phyloP scores from a whole-genome alignment of 2,329 filamentous ascomycete genomes.

The Neofusicoccum parvum region DNA sequence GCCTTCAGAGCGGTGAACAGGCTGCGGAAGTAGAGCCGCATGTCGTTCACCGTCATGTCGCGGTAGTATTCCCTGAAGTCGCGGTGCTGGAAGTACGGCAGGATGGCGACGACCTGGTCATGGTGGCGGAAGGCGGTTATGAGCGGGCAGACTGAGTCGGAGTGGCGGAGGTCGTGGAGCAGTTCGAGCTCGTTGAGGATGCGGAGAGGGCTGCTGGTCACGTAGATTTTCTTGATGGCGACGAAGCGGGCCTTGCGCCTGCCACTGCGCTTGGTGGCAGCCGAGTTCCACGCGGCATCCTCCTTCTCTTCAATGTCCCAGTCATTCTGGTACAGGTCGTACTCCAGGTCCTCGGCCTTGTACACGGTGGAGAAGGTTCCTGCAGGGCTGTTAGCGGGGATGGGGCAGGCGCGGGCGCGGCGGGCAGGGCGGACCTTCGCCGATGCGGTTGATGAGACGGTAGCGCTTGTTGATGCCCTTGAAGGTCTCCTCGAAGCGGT shows the following conservation, averaged over 20 bases:
- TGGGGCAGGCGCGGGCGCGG: not conserved
- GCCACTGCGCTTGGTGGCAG: conserved; percentile 61
- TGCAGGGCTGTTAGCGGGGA: conserved; percentile 39
- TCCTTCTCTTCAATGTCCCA: conserved; percentile 77
- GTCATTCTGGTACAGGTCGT: conserved; percentile 78
- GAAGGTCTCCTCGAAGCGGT: conserved; percentile 78
- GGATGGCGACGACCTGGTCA: conserved; percentile 91
- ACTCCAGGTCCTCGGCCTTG: conserved; percentile 91
- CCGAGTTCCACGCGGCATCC: conserved; percentile 67
- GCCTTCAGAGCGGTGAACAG: conserved; percentile 82
- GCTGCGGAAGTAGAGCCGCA: conserved; percentile 85
- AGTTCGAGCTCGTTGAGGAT: conserved; percentile 97
- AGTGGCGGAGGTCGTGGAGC: conserved; percentile 81
- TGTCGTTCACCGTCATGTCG: conserved; percentile 81
- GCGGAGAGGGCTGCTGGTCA: conserved; percentile 88
- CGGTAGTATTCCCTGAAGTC: conserved; percentile 96
- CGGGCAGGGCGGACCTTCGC: conserved; percentile 68
- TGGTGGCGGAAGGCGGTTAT: conserved; percentile 95
- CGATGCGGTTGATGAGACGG: conserved; percentile 92
- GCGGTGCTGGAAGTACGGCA: conserved; percentile 93
- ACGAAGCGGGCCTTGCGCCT: conserved; percentile 71
- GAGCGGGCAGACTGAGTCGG: conserved; percentile 84
- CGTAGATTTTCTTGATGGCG: conserved; percentile 99
- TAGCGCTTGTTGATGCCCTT: conserved; percentile 81
- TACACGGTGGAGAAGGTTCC: conserved; percentile 99